Evolutionary conservation across 306 rosid genomes (phyloP), one percentile per base, ranked within the genome.

Genomic region (Cicer judaicum): DNA sequence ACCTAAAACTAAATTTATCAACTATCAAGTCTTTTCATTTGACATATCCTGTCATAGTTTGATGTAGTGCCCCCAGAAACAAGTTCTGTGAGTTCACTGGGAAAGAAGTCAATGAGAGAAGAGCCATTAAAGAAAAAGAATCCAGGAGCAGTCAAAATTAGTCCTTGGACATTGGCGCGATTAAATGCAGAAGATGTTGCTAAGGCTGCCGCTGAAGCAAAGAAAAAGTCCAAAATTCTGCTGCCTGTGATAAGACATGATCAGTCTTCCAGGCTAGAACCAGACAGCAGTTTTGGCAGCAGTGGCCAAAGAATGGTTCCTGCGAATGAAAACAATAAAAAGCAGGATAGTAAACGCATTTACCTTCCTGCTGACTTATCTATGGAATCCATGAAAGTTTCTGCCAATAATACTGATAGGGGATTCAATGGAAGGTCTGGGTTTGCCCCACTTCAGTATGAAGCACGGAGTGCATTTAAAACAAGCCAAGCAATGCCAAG

Each of bases 151-250:
- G 92, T 93, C 47, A 93, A 86, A 88, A 91, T 93, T 73, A 93
- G 97, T 78, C 98, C 98, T 5, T 93, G 98, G 98, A 78, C 92
- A 24, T 83, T 93, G 79, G 98, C 98, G 16, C 88, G 96, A 55
- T 81, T 93, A 75, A 89, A 93, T 78, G 92, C 92, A 19, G 98
- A 93, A 73, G 94, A 93, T 76, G 88, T 88, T 72, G 87, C 98
- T 7, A 91, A 91, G 82, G 94, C 97, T 16, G 98, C 98, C 0
- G 94, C 98, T 14, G 97, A 91, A 83, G 97, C 96, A 68, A 86
- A 97, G 76, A 93, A 88, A 60, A 93, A 84, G 84, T 93, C 98
- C 69, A 93, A 89, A 85, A 88, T 93, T 80, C 84, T 93, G 80
- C 93, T 84, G 81, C 98, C 98, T 50, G 88, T 91, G 65, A 21